Conservation (phyloP, 1,284 basidiomycete species). For the Tylopilus orsonianus region DNA sequence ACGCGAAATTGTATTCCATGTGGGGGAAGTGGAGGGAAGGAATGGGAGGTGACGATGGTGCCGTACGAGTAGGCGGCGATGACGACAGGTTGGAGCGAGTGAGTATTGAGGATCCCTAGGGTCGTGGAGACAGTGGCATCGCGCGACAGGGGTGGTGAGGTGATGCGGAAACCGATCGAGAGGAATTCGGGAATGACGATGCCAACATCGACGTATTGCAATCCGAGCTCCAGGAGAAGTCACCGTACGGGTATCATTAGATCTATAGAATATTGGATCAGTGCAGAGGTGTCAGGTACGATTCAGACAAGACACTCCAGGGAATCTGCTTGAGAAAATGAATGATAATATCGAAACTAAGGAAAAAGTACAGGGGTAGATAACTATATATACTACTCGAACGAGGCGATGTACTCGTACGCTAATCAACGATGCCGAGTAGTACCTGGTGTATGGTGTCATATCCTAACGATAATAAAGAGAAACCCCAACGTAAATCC, state of each 20-base stretch:
- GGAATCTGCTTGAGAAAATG: too few relatives aligned
- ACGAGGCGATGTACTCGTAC: too few relatives aligned
- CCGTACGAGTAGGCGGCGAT: constrained; percentile 62
- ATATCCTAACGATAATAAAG: too few relatives aligned
- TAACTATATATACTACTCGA: too few relatives aligned
- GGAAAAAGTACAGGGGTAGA: too few relatives aligned
- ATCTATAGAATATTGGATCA: constrained; percentile 41
- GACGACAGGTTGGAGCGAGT: constrained; percentile 43
- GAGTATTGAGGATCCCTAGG: constrained; percentile 41
- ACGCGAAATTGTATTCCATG: constrained; percentile 65
- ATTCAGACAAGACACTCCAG: too few relatives aligned
- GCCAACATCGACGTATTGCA: constrained; percentile 45
- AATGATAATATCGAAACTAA: too few relatives aligned
- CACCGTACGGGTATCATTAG: constrained; percentile 56
- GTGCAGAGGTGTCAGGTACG: too few relatives aligned
- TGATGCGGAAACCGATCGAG: constrained; percentile 60
- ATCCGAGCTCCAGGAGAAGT: constrained; percentile 45
- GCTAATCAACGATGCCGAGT: too few relatives aligned
- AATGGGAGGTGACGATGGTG: constrained; percentile 53
- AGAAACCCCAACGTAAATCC: too few relatives aligned
- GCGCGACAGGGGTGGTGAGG: constrained; percentile 32
- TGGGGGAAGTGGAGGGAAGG: constrained; percentile 59
- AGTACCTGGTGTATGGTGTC: too few relatives aligned
- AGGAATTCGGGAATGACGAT: constrained; percentile 61
- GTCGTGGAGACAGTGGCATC: constrained; percentile 26